Percentiles rank a stretch among this genome's conserved stretches.
Conservation (phyloP, 495 filamentous ascomycete genomes). For the Penicillium lividum region DNA sequence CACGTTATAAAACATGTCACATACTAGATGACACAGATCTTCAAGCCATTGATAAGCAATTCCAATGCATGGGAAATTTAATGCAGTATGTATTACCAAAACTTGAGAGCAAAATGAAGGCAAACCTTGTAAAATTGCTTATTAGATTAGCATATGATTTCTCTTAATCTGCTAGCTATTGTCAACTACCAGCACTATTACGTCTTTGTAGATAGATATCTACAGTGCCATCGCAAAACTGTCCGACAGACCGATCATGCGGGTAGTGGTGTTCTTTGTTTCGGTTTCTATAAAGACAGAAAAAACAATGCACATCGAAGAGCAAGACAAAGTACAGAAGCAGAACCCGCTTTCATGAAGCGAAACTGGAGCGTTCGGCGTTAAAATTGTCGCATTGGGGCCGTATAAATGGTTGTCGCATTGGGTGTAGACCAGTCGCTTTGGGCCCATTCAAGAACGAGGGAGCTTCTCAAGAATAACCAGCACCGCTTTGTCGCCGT, state of each 20-base stretch:
- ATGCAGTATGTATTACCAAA: too few relatives aligned
- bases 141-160: too few relatives aligned
- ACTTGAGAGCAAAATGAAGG: too few relatives aligned
- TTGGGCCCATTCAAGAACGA: constrained; percentile 18
- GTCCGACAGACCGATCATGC: neutral
- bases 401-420: neutral
- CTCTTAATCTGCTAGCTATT: too few relatives aligned
- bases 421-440: neutral
- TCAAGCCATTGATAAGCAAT: too few relatives aligned
- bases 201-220: too few relatives aligned
- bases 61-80: too few relatives aligned
- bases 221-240: too few relatives aligned
- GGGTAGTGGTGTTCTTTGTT: neutral
- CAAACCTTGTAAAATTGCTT: too few relatives aligned
- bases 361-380: neutral
- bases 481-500: constrained; percentile 40
- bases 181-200: too few relatives aligned
- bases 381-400: neutral
- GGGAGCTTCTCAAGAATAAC: constrained; percentile 35
- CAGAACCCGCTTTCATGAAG: neutral
- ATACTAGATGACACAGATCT: too few relatives aligned
- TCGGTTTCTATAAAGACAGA: neutral
- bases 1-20: too few relatives aligned
- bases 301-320: neutral
- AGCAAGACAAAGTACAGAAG: neutral